These are phyloP conservation scores for Pholiota adiposa DNA, from an alignment of 1,284 basidiomycete species.

Conservation along the genomic window DNA sequence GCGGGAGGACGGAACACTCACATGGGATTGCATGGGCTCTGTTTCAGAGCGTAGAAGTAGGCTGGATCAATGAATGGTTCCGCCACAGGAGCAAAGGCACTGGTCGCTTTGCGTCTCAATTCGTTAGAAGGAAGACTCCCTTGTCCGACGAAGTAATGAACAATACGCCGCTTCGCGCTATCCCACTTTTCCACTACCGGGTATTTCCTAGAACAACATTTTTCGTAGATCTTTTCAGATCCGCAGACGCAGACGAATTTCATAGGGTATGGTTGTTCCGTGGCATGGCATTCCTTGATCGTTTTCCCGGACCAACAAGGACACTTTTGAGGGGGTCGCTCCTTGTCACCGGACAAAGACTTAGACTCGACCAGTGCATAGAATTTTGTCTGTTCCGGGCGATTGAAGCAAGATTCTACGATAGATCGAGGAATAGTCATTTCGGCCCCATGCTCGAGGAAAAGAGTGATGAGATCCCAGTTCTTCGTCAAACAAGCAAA, in stretches of 20 bases:
- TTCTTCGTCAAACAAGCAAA: conserved; percentile 8
- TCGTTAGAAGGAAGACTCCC: background rate
- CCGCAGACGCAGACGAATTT: conserved; percentile 12
- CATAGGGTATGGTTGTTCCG: background rate
- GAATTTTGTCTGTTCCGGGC: background rate
- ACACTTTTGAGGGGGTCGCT: conserved; percentile 7
- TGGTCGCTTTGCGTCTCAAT: background rate
- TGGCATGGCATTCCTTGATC: conserved; percentile 9
- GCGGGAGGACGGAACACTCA: background rate
- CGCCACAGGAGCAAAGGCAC: background rate
- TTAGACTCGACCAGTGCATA: background rate
- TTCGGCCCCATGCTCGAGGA: background rate
- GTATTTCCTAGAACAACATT: conserved; percentile 5
- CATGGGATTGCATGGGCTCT: background rate
- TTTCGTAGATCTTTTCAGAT: conserved; percentile 1
- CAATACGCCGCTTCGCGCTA: background rate
- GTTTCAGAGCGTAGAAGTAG: background rate
- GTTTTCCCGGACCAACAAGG: conserved; percentile 17
- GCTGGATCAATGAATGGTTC: background rate
- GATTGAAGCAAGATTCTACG: background rate
- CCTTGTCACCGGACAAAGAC: background rate
- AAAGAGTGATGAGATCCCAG: conserved; percentile 4
- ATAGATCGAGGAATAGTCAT: background rate
- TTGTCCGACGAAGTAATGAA: background rate
- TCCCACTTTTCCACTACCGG: background rate